Conservation (phyloP, 176 grass and related monocot genomes). For the Cenchrus fungigraminus region DNA sequence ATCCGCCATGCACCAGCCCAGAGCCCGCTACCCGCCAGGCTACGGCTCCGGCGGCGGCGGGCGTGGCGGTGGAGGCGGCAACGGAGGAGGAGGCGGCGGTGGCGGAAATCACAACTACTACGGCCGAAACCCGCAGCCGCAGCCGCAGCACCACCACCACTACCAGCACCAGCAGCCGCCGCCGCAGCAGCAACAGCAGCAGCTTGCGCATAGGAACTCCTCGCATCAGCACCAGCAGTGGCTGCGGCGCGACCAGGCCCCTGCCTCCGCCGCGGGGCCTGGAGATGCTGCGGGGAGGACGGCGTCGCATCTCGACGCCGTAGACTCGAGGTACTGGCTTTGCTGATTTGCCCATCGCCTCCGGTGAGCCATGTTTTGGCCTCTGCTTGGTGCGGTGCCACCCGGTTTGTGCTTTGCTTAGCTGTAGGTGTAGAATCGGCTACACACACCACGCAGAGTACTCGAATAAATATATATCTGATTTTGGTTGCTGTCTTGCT, state of each 20-base stretch:
- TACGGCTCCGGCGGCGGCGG: constrained; percentile 41
- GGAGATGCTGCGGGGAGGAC: constrained; percentile 26
- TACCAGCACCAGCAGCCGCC: constrained; percentile 16
- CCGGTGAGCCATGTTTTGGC: not conserved
- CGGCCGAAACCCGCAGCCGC: constrained; percentile 37
- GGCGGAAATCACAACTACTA: constrained; percentile 49
- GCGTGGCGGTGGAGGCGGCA: constrained; percentile 24
- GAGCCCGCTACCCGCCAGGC: constrained; percentile 44
- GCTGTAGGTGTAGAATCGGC: not conserved
- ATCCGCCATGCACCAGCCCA: constrained; percentile 58
- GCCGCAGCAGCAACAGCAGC: constrained; percentile 17
- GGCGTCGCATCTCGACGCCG: constrained; percentile 22
- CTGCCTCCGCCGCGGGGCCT: constrained; percentile 27
- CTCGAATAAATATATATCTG: not conserved
- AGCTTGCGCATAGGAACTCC: constrained; percentile 45
- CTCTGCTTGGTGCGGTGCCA: not conserved
- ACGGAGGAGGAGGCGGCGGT: constrained; percentile 20
- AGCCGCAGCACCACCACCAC: constrained; percentile 20
- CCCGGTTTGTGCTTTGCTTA: constrained; percentile 11
- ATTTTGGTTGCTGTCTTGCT: not conserved
- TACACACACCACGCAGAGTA: not conserved
- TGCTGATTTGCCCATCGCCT: not conserved
- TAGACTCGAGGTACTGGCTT: constrained; percentile 49
- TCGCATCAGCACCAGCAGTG: constrained; percentile 47
- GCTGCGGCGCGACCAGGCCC: constrained; percentile 52